These are phyloP conservation scores for Ochetophila trinervis DNA, from an alignment of 306 rosid genomes.

Conservation along the genomic window DNA sequence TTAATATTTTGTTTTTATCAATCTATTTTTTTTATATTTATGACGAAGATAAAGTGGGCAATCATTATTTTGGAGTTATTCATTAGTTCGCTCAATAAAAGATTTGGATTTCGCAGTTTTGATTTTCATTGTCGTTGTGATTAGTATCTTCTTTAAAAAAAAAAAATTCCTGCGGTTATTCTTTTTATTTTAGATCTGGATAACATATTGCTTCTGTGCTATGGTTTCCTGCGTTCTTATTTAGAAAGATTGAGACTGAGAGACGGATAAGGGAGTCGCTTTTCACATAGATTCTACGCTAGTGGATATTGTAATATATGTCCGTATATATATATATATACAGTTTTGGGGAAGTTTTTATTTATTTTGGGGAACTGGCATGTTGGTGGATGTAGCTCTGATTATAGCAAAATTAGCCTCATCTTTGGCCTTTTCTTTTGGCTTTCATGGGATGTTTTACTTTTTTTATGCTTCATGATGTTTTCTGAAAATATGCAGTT, in stretches of 20 bases:
- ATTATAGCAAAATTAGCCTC: background rate
- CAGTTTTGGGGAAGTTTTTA: too few relatives aligned
- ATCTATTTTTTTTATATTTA: too few relatives aligned
- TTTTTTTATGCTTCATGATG: background rate
- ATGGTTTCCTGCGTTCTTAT: background rate
- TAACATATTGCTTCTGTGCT: background rate
- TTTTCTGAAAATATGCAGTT: background rate
- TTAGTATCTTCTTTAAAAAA: background rate
- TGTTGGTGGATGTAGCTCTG: background rate
- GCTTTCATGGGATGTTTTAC: background rate
- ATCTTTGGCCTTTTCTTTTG: background rate
- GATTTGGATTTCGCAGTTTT: background rate
- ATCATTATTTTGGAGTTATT: too few relatives aligned
- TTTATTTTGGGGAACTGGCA: background rate
- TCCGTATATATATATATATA: too few relatives aligned
- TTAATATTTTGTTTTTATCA: too few relatives aligned
- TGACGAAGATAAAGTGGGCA: too few relatives aligned
- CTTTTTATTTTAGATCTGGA: constrained; percentile 5
- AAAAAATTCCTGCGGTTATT: background rate
- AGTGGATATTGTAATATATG: too few relatives aligned
- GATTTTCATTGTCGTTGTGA: background rate
- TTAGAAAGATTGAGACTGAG: too few relatives aligned
- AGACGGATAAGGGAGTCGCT: too few relatives aligned
- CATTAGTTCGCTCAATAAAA: background rate
- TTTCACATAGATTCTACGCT: too few relatives aligned